phyloP scores from a whole-genome alignment of 768 basidiomycete species.

The Calocera cornea region DNA sequence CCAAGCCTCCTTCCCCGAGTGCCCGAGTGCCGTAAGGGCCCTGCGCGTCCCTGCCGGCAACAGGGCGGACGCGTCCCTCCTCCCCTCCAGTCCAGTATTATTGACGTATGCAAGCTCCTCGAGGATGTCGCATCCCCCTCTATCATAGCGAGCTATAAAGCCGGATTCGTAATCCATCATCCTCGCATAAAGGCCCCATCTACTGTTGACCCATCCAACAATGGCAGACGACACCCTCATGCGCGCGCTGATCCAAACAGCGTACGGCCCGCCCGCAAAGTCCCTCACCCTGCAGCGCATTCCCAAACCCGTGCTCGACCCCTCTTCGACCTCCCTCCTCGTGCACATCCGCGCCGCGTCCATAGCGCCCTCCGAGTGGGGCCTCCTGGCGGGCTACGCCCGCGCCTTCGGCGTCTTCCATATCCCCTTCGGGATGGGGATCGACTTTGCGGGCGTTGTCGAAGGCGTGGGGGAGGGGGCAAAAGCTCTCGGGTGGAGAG shows the following conservation, averaged over 20 bases:
- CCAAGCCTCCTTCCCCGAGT: no score
- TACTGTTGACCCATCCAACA: no score
- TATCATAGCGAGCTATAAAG: no score
- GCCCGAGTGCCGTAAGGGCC: no score
- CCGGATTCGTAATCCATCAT: no score
- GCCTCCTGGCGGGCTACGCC: neutral
- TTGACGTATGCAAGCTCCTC: no score
- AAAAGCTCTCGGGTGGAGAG: neutral
- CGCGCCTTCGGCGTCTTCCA: conserved; percentile 7
- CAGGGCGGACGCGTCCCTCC: no score
- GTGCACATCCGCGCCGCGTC: neutral
- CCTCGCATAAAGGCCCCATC: no score
- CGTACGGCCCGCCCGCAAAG: neutral
- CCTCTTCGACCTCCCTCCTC: neutral
- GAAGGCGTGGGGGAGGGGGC: conserved; percentile 7
- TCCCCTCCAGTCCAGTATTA: no score
- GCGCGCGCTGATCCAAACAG: neutral
- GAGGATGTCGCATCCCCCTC: no score
- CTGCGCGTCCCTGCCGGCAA: no score
- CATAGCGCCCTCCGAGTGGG: neutral
- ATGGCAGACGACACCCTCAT: neutral
- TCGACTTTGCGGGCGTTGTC: conserved; percentile 7
- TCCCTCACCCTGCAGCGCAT: neutral
- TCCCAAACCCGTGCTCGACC: neutral
- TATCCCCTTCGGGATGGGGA: neutral